Conservation (phyloP, 108 stramenopile genomes). For the Skeletonema menzelii region DNA sequence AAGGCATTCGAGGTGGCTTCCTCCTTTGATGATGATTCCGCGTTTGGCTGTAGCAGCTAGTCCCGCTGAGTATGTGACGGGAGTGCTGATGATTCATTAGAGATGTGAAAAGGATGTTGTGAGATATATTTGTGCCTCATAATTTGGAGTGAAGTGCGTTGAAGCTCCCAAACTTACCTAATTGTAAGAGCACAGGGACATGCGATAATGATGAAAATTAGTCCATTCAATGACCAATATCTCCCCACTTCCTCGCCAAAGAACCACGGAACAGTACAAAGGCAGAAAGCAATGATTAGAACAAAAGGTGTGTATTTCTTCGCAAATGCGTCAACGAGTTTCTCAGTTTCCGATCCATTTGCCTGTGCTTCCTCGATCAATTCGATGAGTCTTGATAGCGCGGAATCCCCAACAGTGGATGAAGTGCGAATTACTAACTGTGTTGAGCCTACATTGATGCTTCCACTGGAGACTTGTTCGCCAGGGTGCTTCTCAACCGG, state of each 20-base stretch:
- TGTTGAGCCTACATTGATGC: conserved; percentile 78
- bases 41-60: conserved; percentile 84
- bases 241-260: conserved; percentile 67
- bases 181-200: conserved; percentile 96
- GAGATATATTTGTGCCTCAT: not conserved
- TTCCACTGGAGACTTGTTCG: conserved; percentile 76
- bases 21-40: conserved; percentile 89
- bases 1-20: conserved; percentile 80
- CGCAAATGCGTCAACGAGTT: conserved; percentile 87
- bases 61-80: conserved; percentile 89
- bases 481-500: conserved; percentile 72
- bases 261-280: conserved; percentile 84
- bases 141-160: not conserved
- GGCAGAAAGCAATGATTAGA: conserved; percentile 60
- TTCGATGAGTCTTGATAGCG: conserved; percentile 71
- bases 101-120: not conserved
- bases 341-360: conserved; percentile 84
- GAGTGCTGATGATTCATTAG: conserved; percentile 51
- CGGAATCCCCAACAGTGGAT: conserved; percentile 74
- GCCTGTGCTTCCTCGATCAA: conserved; percentile 88
- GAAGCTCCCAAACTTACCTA: not conserved
- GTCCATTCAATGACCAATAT: conserved; percentile 71
- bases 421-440: conserved; percentile 73
- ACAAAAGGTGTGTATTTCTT: conserved; percentile 84
- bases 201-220: conserved; percentile 91